phyloP scores from a whole-genome alignment of 257 asterid genomes.

The Petunia secreta region DNA sequence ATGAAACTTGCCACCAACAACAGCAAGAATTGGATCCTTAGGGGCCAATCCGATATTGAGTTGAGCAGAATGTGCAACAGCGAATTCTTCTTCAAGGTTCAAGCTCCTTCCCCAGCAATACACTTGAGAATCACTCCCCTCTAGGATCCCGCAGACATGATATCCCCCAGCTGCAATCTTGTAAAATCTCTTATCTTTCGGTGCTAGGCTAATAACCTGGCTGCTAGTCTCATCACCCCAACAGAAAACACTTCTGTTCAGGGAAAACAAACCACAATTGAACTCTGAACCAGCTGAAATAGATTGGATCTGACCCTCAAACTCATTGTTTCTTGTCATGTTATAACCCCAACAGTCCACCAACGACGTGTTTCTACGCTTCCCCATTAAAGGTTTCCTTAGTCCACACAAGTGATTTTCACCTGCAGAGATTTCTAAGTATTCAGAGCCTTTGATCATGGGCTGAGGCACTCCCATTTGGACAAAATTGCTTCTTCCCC shows the following conservation, averaged over 20 bases:
- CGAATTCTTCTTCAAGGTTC: conserved; percentile 54
- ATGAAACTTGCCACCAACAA: conserved; percentile 81
- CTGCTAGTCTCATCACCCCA: conserved; percentile 90
- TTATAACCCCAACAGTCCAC: conserved; percentile 98
- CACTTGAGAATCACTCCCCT: conserved; percentile 55
- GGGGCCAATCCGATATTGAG: conserved; percentile 63
- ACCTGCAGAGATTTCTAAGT: conserved; percentile 83
- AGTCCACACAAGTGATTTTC: conserved; percentile 88
- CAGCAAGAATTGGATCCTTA: conserved; percentile 59
- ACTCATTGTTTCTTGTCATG: conserved; percentile 65
- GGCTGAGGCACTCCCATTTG: conserved; percentile 67
- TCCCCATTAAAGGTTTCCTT: conserved; percentile 75
- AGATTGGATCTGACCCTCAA: conserved; percentile 80
- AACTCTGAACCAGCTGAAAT: conserved; percentile 90
- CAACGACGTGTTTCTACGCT: conserved; percentile 57
- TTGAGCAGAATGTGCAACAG: conserved; percentile 44
- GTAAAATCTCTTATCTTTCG: conserved; percentile 52
- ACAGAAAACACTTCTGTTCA: conserved; percentile 73
- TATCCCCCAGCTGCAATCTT: conserved; percentile 90
- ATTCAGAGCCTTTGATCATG: conserved; percentile 50
- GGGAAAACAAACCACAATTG: conserved; percentile 75
- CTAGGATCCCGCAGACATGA: conserved; percentile 89
- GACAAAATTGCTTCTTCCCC: conserved; percentile 76
- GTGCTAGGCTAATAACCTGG: conserved; percentile 58
- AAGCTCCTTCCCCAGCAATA: conserved; percentile 83